phyloP scores from a whole-genome alignment of 164 flowering plant genomes.

The Houttuynia cordata region DNA sequence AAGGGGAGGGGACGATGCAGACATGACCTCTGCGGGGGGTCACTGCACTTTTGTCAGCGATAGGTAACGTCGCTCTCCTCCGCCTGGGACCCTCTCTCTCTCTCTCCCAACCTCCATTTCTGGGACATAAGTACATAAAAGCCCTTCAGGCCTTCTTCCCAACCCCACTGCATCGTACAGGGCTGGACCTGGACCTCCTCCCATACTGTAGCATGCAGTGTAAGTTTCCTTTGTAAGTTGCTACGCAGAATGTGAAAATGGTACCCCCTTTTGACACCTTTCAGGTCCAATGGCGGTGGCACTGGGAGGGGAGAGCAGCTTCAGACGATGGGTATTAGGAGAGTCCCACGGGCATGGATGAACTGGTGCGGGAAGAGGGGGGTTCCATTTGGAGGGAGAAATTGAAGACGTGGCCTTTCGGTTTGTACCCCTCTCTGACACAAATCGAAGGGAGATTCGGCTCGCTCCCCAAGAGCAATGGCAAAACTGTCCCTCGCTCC shows the following conservation, averaged over 20 bases:
- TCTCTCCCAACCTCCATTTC: background rate
- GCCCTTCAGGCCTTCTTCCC: background rate
- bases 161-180: background rate
- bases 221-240: too few relatives aligned
- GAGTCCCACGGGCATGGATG: too few relatives aligned
- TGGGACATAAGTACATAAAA: background rate
- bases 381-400: background rate
- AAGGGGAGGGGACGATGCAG: constrained; percentile 46
- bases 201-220: background rate
- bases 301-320: too few relatives aligned
- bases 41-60: constrained; percentile 32
- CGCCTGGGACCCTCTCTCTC: background rate
- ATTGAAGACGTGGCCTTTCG: background rate
- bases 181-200: background rate
- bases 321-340: too few relatives aligned
- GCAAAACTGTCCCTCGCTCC: background rate
- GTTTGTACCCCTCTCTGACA: background rate
- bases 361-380: background rate
- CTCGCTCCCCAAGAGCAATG: background rate
- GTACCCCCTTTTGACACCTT: too few relatives aligned
- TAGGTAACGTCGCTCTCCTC: constrained; percentile 47
- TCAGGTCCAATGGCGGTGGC: too few relatives aligned
- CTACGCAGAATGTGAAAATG: too few relatives aligned
- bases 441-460: background rate
- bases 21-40: constrained; percentile 34